Conservation (phyloP, 202 grass and related monocot genomes). For the Bolboschoenoplectus hybrid region DNA sequence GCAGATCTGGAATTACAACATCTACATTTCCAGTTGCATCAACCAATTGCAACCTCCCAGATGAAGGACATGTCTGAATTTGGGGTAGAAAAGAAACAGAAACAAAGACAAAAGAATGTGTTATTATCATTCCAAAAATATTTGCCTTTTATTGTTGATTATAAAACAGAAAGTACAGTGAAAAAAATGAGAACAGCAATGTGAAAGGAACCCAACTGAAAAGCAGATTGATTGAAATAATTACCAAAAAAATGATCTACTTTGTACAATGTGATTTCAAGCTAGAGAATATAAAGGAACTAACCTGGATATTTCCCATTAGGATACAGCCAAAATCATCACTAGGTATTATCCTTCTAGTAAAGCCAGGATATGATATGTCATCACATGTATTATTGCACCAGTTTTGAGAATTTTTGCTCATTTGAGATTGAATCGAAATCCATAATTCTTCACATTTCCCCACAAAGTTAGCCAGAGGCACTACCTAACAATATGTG, state of each 20-base stretch:
- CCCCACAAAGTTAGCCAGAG: constrained; percentile 63
- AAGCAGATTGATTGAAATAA: constrained; percentile 4
- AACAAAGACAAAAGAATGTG: not conserved
- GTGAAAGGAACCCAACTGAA: not conserved
- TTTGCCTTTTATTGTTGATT: not conserved
- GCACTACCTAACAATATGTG: constrained; percentile 62
- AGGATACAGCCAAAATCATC: constrained; percentile 68
- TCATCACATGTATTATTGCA: constrained; percentile 49
- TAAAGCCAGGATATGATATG: constrained; percentile 45
- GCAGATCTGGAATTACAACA: constrained; percentile 74
- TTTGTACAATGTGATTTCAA: constrained; percentile 26
- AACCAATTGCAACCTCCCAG: constrained; percentile 74
- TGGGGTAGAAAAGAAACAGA: constrained; percentile 32
- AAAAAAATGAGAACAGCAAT: constrained; percentile 2
- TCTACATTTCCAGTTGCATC: constrained; percentile 82
- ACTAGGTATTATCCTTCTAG: constrained; percentile 73
- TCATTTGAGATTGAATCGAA: constrained; percentile 52
- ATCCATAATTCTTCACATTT: constrained; percentile 78
- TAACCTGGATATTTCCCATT: constrained; percentile 79
- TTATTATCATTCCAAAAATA: constrained; percentile 4
- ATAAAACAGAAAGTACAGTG: not conserved
- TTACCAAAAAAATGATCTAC: constrained; percentile 1
- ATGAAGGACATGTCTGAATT: constrained; percentile 59
- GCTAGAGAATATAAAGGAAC: constrained; percentile 9
- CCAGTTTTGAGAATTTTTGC: constrained; percentile 46